Conservation (phyloP, 306 rosid genomes). For the Quercus mongolica region DNA sequence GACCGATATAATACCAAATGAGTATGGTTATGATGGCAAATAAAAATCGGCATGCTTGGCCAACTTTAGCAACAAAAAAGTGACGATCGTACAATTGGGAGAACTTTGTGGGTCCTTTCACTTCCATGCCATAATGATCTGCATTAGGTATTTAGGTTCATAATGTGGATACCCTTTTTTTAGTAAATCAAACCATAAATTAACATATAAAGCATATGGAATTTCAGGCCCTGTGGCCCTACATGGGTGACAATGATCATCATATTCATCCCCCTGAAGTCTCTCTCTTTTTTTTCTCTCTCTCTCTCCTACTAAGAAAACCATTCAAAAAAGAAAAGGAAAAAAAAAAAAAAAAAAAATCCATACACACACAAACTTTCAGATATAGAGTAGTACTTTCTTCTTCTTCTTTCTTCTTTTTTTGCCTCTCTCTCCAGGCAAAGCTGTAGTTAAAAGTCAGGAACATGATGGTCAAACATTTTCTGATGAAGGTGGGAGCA, state of each 20-base stretch:
- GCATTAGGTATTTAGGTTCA: slow-evolving; percentile 12
- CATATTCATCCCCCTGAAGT: slow-evolving; percentile 41
- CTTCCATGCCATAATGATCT: slow-evolving; percentile 20
- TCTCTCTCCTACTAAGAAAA: slow-evolving; percentile 42
- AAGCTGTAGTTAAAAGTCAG: slow-evolving; percentile 31
- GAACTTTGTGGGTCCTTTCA: slow-evolving; percentile 14
- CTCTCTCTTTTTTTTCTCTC: background rate
- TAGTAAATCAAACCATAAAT: slow-evolving; percentile 51
- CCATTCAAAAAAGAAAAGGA: slow-evolving; percentile 9
- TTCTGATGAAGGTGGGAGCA: slow-evolving; percentile 77
- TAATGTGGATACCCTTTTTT: slow-evolving; percentile 13
- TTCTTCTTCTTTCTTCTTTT: background rate
- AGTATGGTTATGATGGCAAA: slow-evolving; percentile 20
- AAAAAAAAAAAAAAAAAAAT: slow-evolving; percentile 11
- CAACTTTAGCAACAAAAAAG: slow-evolving; percentile 20
- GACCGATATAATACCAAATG: slow-evolving; percentile 28
- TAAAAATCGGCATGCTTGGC: slow-evolving; percentile 29
- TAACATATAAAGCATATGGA: slow-evolving; percentile 53
- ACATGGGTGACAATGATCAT: slow-evolving; percentile 45
- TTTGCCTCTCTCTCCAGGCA: slow-evolving; percentile 12
- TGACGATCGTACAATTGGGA: slow-evolving; percentile 4
- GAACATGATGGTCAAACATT: slow-evolving; percentile 50
- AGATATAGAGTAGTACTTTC: slow-evolving; percentile 40
- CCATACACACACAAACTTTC: slow-evolving; percentile 57
- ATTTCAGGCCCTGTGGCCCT: slow-evolving; percentile 35